Base-by-base conservation (phyloP, 2,329 filamentous ascomycete species). In the Stenocarpella maydis region DNA sequence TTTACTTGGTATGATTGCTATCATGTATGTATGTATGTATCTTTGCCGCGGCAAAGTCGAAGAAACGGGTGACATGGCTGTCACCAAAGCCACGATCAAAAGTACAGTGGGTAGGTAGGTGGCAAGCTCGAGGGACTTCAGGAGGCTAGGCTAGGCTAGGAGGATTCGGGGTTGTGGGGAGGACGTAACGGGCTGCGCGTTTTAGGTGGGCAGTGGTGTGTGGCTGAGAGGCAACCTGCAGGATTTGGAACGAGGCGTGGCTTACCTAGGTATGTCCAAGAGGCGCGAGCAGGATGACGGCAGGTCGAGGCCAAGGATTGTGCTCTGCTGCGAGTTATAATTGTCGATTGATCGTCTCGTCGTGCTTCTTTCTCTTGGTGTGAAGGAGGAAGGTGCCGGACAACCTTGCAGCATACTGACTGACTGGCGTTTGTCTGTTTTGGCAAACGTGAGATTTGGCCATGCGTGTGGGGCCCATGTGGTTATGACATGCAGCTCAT, bases 141-240 rank as follows among this genome's bases (percentile, higher is more conserved):
- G n/a, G n/a, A n/a, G n/a, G n/a, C n/a, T n/a, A n/a, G 4, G 8
- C 31, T 31, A 8, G 31, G 4, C 31, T 37, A 12, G 34, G 19
- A 45, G 55, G 55, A 34, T 21, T 31, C 8, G 17, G 8, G 34
- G 19, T 14, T 28, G 54, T 43, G 37, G 54, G 39, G 55, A 61
- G 55, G 55, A 61, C 55, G 55, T 61, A 61, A 45, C 55, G 19
- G 39, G 55, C 55, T 61, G 55, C 55, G 55, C 41, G 55, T 61
- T 31, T 45, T 61, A 61, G 39, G 39, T 61, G 55, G 26, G 55
- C 55, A 61, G 55, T 37, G 58, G 58, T n/a, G n/a, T n/a, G n/a
- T 47, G 41, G 58, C 58, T 61, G 41, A 47, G 58, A 37, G 58
- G 41, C 34, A 61, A 28, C 45, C 55, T 61, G 55, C 39, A 61